phyloP scores from a whole-genome alignment of 192 early-diverging fungal genomes.

The Dissophora ornata region DNA sequence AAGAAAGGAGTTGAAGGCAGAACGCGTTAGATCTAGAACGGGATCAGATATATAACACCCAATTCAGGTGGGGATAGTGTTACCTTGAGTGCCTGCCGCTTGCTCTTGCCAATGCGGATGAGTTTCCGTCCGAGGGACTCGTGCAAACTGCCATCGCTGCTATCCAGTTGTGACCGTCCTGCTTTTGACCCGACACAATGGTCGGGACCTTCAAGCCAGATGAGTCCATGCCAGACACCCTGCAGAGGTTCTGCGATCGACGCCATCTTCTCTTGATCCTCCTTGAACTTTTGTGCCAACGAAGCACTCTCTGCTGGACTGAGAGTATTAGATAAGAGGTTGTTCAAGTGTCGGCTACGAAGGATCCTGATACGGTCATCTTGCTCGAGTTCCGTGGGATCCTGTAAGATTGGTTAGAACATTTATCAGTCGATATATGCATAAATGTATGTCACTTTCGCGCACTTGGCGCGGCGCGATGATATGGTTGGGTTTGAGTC shows the following conservation, averaged over 20 bases:
- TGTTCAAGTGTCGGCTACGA: conserved; percentile 31
- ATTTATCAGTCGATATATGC: too few species aligned
- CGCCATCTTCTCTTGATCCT: conserved; percentile 17
- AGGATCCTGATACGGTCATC: conserved; percentile 21
- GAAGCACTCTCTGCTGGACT: not conserved
- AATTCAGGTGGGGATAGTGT: not conserved
- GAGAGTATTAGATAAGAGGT: conserved; percentile 13
- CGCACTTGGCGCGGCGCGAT: too few species aligned
- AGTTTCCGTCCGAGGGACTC: conserved; percentile 13
- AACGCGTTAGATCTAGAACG: not conserved
- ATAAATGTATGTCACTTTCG: too few species aligned
- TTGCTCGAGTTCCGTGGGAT: conserved; percentile 15
- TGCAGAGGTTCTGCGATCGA: conserved; percentile 15
- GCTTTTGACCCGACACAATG: not conserved
- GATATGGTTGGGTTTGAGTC: too few species aligned
- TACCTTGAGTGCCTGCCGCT: conserved; percentile 35
- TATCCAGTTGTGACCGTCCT: not conserved
- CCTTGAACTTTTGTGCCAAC: not conserved
- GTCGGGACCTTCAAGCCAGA: conserved; percentile 10
- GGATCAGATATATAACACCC: too few species aligned
- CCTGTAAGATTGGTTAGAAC: too few species aligned
- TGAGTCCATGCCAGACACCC: conserved; percentile 25
- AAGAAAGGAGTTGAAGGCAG: not conserved
- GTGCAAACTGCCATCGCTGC: not conserved
- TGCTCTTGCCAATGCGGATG: conserved; percentile 14